Evolutionary conservation across 2,329 filamentous ascomycete species (phyloP).

Genomic region (Huntiella bhutanensis): DNA sequence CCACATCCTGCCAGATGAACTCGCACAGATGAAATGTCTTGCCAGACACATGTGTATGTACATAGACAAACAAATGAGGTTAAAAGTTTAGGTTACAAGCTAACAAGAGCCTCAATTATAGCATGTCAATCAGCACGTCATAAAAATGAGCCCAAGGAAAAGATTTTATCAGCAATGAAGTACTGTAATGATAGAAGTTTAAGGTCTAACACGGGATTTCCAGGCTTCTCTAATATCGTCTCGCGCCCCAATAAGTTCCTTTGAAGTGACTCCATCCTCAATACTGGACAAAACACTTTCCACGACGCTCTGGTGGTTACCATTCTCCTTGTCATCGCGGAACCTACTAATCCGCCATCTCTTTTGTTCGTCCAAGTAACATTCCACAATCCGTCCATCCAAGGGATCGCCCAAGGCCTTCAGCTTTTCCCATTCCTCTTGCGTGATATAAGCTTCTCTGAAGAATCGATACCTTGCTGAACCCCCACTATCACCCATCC

Average conservation of each 20-base stretch:
- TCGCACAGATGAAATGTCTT: too few species aligned
- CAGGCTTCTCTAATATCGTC: conserved; percentile 59
- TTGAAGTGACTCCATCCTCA: conserved; percentile 61
- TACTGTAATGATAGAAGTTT: too few species aligned
- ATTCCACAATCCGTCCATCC: conserved; percentile 81
- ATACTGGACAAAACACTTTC: conserved; percentile 81
- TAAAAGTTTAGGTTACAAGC: too few species aligned
- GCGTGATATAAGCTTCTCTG: conserved; percentile 47
- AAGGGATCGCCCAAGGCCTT: conserved; percentile 57
- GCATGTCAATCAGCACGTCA: too few species aligned
- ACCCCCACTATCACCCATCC: conserved; percentile 27
- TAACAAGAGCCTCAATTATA: too few species aligned
- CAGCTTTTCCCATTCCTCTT: conserved; percentile 65
- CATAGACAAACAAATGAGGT: too few species aligned
- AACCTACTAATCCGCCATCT: conserved; percentile 80
- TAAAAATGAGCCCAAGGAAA: too few species aligned
- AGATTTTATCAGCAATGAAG: too few species aligned
- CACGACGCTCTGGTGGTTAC: conserved; percentile 74
- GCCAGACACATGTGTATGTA: too few species aligned
- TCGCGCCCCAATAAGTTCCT: conserved; percentile 55
- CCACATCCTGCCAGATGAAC: too few species aligned
- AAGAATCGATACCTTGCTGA: conserved; percentile 43
- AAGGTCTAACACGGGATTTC: conserved; percentile 36
- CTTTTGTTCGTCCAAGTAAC: conserved; percentile 54
- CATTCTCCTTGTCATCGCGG: conserved; percentile 79